These are phyloP conservation scores for Phytophthora citrophthora DNA, from an alignment of 352 stramenopile species.

Conservation along the genomic window DNA sequence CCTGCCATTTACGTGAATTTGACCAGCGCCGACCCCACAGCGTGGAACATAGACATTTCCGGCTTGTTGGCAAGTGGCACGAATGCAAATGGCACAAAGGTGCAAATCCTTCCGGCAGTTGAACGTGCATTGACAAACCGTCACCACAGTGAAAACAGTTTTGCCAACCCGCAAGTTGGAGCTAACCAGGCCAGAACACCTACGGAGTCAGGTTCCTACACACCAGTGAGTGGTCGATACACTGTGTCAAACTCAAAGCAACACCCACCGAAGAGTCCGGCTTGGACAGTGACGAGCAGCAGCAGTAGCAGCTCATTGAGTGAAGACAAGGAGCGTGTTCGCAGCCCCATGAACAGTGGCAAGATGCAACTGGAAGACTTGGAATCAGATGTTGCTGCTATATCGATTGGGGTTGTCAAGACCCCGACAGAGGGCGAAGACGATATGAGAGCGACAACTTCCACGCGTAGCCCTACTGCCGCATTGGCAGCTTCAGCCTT, in stretches of 20 bases:
- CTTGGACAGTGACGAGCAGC: conserved; percentile 40
- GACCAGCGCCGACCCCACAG: conserved; percentile 30
- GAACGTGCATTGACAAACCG: conserved; percentile 59
- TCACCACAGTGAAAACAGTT: conserved; percentile 43
- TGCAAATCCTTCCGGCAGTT: conserved; percentile 29
- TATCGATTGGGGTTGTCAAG: conserved; percentile 25
- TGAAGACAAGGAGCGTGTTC: conserved; percentile 37
- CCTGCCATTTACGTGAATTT: conserved; percentile 55
- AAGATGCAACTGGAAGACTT: conserved; percentile 44
- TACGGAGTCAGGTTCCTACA: conserved; percentile 22
- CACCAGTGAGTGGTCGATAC: conserved; percentile 18
- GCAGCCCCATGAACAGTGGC: conserved; percentile 21
- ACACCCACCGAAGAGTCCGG: conserved; percentile 35
- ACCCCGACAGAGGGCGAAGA: conserved; percentile 26
- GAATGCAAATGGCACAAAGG: conserved; percentile 25
- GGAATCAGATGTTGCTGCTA: conserved; percentile 30
- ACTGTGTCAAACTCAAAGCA: conserved; percentile 20
- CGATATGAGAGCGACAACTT: conserved; percentile 27
- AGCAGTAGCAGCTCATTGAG: conserved; percentile 42
- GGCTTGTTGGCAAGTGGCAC: conserved; percentile 31
- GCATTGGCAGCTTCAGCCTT: conserved; percentile 69
- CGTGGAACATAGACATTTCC: conserved; percentile 55
- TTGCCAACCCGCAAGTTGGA: conserved; percentile 9
- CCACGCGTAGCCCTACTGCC: conserved; percentile 44
- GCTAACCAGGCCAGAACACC: conserved; percentile 26